phyloP scores from a whole-genome alignment of 345 rosid genomes.

The Eucalyptus cloeziana region DNA sequence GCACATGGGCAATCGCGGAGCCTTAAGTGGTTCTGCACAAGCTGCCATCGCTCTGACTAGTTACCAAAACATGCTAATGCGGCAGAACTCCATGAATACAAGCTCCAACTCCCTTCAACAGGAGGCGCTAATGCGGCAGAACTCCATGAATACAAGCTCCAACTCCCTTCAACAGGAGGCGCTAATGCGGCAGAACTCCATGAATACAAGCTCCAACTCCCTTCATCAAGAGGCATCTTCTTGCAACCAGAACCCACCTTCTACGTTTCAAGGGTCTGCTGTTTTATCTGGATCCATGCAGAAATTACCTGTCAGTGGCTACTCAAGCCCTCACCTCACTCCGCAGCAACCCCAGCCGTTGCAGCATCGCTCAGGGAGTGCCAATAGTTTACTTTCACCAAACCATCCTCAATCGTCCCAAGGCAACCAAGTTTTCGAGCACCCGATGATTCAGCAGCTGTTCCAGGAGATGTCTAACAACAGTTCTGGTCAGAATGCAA shows the following conservation, averaged over 20 bases:
- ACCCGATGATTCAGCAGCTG: constrained; percentile 74
- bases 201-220: constrained; percentile 48
- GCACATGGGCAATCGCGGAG: constrained; percentile 44
- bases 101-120: constrained; percentile 37
- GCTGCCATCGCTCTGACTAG: constrained; percentile 69
- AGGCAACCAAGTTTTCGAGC: constrained; percentile 59
- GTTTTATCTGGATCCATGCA: constrained; percentile 52
- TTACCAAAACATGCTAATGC: constrained; percentile 63
- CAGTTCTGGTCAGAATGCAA: constrained; percentile 26
- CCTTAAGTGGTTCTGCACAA: constrained; percentile 65
- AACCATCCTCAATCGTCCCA: constrained; percentile 29
- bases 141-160: constrained; percentile 58
- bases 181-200: constrained; percentile 76
- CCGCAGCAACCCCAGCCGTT: constrained; percentile 41
- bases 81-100: constrained; percentile 73
- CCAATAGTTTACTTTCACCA: constrained; percentile 39
- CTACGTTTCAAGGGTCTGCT: constrained; percentile 51
- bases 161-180: constrained; percentile 25
- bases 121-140: constrained; percentile 53
- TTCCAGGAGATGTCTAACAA: constrained; percentile 63
- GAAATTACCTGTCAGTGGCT: constrained; percentile 31
- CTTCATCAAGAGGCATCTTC: constrained; percentile 57
- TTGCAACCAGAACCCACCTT: constrained; percentile 50
- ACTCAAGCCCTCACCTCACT: constrained; percentile 32
- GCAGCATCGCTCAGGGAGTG: constrained; percentile 33